Evolutionary conservation across 1,139 yeast species (phyloP).

Genomic region (Pichia sp.): DNA sequence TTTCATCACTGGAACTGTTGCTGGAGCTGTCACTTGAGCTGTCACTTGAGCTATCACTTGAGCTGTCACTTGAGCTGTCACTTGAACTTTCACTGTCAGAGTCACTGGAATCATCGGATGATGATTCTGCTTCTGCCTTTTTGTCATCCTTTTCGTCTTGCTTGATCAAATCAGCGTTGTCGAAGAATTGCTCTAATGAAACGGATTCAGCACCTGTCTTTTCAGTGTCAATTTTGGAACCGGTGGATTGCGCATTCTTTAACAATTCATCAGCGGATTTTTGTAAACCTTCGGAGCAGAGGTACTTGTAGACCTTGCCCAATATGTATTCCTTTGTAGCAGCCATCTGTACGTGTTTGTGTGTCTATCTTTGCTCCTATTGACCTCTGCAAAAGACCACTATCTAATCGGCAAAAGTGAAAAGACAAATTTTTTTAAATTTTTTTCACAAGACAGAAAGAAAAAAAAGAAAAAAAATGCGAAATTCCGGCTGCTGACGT

Average conservation of each 20-base stretch:
- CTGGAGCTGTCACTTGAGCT: constrained; percentile 20
- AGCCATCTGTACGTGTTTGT: constrained; percentile 10
- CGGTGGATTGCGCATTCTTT: constrained; percentile 5
- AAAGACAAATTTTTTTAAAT: not conserved
- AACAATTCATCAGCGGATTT: constrained; percentile 11
- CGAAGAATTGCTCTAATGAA: constrained; percentile 7
- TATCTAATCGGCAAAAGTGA: not conserved
- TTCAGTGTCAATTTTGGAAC: constrained; percentile 4
- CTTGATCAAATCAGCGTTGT: constrained; percentile 6
- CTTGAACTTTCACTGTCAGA: no score
- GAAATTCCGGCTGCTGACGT: not conserved
- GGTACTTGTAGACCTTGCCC: constrained; percentile 7
- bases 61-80: no score
- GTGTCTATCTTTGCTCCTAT: not conserved
- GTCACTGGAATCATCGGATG: no score
- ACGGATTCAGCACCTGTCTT: not conserved
- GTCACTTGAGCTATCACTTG: not conserved
- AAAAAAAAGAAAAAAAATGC: not conserved
- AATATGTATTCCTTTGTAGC: constrained; percentile 10
- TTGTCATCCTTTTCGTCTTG: constrained; percentile 6
- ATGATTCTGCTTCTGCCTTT: constrained; percentile 1
- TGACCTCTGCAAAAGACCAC: not conserved
- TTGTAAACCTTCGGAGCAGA: constrained; percentile 5
- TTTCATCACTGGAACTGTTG: no score
- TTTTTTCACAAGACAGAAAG: not conserved